These are phyloP conservation scores for Pythium monospermum DNA, from an alignment of 352 stramenopile species.

Conservation along the genomic window DNA sequence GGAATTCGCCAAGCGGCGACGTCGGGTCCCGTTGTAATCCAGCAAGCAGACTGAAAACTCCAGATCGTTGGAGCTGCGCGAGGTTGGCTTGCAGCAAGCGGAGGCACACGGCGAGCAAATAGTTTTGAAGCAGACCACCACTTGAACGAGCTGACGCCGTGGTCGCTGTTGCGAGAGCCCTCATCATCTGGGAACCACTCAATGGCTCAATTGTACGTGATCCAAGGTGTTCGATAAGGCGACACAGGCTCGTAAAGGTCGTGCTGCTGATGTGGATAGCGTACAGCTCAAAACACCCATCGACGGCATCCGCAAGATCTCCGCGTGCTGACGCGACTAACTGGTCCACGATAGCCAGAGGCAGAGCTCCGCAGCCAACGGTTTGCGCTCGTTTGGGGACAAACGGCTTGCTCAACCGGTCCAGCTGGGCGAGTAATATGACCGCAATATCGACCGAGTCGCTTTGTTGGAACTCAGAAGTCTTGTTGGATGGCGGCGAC, in stretches of 20 bases:
- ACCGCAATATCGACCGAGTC: conserved; percentile 38
- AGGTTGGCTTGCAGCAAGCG: conserved; percentile 78
- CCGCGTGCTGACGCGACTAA: too few relatives aligned
- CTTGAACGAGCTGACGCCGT: too few relatives aligned
- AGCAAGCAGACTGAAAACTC: conserved; percentile 33
- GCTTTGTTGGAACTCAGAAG: neutral
- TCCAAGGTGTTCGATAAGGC: conserved; percentile 32
- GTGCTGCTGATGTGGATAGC: conserved; percentile 37
- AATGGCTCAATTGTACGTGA: neutral
- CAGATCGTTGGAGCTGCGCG: conserved; percentile 54
- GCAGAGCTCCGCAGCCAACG: neutral
- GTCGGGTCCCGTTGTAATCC: neutral
- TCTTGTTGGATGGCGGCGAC: too few relatives aligned
- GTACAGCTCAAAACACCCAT: conserved; percentile 37
- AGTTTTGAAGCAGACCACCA: conserved; percentile 60
- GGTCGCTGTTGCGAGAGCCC: neutral
- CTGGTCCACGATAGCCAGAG: neutral
- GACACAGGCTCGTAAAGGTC: conserved; percentile 40
- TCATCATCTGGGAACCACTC: too few relatives aligned
- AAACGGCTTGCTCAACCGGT: conserved; percentile 54
- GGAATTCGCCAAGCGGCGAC: neutral
- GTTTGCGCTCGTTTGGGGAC: conserved; percentile 25
- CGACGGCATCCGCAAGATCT: too few relatives aligned
- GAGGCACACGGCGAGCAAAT: conserved; percentile 61
- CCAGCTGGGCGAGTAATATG: conserved; percentile 75